These are phyloP conservation scores for Secale cereale DNA, from an alignment of 176 grass and related monocot species.

Conservation along the genomic window DNA sequence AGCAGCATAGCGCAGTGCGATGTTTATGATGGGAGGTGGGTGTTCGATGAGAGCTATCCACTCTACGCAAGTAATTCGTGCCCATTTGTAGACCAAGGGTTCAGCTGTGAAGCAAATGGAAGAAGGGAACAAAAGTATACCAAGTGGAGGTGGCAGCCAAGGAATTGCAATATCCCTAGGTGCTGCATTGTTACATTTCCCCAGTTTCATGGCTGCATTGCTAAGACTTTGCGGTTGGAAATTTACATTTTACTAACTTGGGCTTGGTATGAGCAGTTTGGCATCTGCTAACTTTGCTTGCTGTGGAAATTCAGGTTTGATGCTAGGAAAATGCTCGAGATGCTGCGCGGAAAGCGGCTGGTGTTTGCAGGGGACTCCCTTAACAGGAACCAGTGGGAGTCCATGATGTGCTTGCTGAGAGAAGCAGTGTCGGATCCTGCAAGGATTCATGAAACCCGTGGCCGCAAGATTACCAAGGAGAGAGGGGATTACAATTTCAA, in stretches of 20 bases:
- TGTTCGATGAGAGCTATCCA: slow-evolving; percentile 83
- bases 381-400: slow-evolving; percentile 97
- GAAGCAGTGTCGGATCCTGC: slow-evolving; percentile 48
- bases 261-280: neutral
- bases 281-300: neutral
- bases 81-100: slow-evolving; percentile 90
- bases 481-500: slow-evolving; percentile 85
- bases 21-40: slow-evolving; percentile 83
- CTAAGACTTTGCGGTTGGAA: neutral
- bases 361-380: slow-evolving; percentile 89
- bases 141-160: slow-evolving; percentile 92
- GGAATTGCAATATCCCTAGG: slow-evolving; percentile 72
- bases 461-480: slow-evolving; percentile 69
- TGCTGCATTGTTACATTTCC: slow-evolving; percentile 6
- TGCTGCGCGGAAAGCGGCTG: slow-evolving; percentile 71
- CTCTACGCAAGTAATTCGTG: slow-evolving; percentile 70
- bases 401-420: slow-evolving; percentile 87
- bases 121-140: slow-evolving; percentile 56
- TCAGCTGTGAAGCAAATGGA: slow-evolving; percentile 83
- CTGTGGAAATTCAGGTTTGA: slow-evolving; percentile 49
- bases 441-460: slow-evolving; percentile 62
- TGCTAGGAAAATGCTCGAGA: slow-evolving; percentile 68
- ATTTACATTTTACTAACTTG: slow-evolving; percentile 1
- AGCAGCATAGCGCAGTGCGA: slow-evolving; percentile 32
- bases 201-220: neutral